Evolutionary conservation across 73 alveolate species (phyloP).

Genomic region (Paraurostyla sp.): DNA sequence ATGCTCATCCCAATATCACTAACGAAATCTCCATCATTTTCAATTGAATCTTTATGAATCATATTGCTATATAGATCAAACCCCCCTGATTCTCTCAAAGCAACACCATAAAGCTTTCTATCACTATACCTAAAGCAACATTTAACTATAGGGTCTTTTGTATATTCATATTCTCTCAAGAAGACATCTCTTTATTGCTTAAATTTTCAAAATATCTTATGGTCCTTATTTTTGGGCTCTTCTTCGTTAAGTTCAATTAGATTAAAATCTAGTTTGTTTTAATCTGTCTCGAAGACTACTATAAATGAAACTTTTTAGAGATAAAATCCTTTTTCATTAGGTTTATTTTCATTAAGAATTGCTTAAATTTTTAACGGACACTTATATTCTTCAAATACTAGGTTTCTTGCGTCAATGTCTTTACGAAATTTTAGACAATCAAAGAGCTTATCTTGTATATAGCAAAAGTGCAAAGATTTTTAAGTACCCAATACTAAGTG

Average conservation of each 20-base stretch:
- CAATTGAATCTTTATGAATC: neutral
- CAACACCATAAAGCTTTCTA: neutral
- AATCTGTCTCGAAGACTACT: conserved; percentile 15
- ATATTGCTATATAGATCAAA: conserved; percentile 33
- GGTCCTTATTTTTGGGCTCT: no score
- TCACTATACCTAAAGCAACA: neutral
- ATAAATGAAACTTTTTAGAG: no score
- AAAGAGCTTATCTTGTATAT: no score
- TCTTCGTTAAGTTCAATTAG: neutral
- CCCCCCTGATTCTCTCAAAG: conserved; percentile 40
- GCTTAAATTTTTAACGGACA: neutral
- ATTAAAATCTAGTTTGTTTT: conserved; percentile 32
- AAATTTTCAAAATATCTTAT: neutral
- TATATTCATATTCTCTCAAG: conserved; percentile 27
- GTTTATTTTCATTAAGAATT: neutral
- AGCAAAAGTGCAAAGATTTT: no score
- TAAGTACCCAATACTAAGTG: no score
- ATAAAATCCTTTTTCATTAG: neutral
- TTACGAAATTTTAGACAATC: no score
- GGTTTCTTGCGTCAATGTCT: neutral
- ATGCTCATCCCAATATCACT: conserved; percentile 6
- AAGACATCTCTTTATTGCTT: neutral
- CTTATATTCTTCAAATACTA: neutral
- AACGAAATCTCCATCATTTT: neutral
- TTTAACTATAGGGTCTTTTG: neutral